These are phyloP conservation scores for Melampsora larici-populina DNA, from an alignment of 1,284 basidiomycete species.

Conservation along the genomic window DNA sequence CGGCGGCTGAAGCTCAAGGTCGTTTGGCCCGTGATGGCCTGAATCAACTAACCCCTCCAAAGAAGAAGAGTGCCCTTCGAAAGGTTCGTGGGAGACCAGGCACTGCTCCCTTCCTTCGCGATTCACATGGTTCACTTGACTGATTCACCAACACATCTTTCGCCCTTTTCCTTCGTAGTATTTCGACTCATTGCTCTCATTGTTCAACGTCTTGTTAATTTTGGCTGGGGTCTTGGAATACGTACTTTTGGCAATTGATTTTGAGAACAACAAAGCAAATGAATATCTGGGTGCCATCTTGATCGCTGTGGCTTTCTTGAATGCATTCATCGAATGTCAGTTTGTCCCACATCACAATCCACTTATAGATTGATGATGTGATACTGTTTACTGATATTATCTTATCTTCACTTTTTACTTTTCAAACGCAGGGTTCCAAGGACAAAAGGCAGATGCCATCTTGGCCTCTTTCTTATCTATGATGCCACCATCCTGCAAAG, in stretches of 20 bases:
- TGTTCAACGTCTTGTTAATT: conserved; percentile 66
- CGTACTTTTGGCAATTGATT: conserved; percentile 63
- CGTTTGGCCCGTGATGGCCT: conserved; percentile 62
- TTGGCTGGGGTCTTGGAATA: conserved; percentile 60
- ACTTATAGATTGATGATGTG: neutral
- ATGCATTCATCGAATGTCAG: conserved; percentile 65
- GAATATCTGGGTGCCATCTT: conserved; percentile 68
- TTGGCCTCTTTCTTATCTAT: conserved; percentile 67
- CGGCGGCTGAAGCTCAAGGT: conserved; percentile 60
- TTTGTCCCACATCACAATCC: neutral
- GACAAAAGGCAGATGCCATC: conserved; percentile 62
- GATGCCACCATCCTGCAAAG: conserved; percentile 66
- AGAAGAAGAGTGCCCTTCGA: conserved; percentile 64
- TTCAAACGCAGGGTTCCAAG: conserved; percentile 42
- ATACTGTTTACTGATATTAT: conserved; percentile 60
- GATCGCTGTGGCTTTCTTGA: conserved; percentile 67
- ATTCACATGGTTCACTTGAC: neutral
- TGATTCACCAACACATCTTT: neutral
- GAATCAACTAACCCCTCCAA: conserved; percentile 66
- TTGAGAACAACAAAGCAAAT: conserved; percentile 64
- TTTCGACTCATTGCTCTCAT: conserved; percentile 63
- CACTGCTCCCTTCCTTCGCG: neutral
- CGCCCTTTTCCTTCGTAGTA: conserved; percentile 53
- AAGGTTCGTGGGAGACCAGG: conserved; percentile 59
- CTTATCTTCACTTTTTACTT: conserved; percentile 55